A percentile compares a stretch with the other conserved stretches of the same genome.
These are phyloP conservation scores for Fagopyrum tataricum DNA, from an alignment of 148 eudicot genomes.

Conservation along the genomic window DNA sequence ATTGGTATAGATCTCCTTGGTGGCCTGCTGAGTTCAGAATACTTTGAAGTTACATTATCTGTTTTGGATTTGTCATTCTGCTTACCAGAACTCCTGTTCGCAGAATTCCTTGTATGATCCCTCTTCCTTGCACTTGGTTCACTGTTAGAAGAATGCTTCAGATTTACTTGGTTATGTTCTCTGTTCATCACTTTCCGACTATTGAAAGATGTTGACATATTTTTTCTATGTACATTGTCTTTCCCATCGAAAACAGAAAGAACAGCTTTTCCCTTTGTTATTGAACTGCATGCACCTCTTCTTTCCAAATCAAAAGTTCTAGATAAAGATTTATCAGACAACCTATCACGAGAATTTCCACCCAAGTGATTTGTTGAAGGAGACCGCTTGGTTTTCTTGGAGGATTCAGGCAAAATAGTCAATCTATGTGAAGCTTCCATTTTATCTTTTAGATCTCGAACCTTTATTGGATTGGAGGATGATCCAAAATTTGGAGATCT, in stretches of 20 bases:
- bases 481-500: conserved; percentile 44
- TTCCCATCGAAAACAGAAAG: conserved; percentile 37
- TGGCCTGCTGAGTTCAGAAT: conserved; percentile 36
- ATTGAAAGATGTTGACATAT: conserved; percentile 26
- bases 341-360: conserved; percentile 36
- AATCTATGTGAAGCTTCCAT: conserved; percentile 50
- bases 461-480: conserved; percentile 62
- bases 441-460: conserved; percentile 59
- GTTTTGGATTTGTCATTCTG: conserved; percentile 46
- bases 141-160: conserved; percentile 25
- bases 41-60: conserved; percentile 32
- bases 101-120: conserved; percentile 35
- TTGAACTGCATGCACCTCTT: conserved; percentile 31
- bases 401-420: conserved; percentile 33
- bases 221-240: conserved; percentile 41
- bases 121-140: conserved; percentile 32
- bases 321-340: conserved; percentile 26
- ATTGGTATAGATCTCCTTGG: conserved; percentile 31
- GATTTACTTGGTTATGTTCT: conserved; percentile 38
- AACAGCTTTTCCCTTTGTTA: conserved; percentile 49
- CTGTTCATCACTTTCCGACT: conserved; percentile 36
- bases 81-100: conserved; percentile 49
- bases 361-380: conserved; percentile 25
- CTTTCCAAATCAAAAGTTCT: conserved; percentile 36
- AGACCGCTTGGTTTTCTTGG: conserved; percentile 37